These are phyloP conservation scores for Mycena amicta DNA, from an alignment of 768 basidiomycete genomes.

Conservation along the genomic window DNA sequence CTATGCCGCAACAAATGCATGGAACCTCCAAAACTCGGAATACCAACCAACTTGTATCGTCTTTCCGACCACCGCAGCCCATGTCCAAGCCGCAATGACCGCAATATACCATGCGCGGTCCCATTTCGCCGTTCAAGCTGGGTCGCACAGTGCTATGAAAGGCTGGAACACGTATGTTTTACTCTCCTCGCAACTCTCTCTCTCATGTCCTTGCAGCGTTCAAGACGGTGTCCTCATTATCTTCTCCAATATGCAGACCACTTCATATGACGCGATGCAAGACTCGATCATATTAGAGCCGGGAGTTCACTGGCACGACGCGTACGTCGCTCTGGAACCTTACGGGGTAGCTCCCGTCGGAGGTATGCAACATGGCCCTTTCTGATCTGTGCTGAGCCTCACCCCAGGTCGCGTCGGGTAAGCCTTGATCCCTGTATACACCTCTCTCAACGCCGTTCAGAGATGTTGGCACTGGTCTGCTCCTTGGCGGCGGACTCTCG, in stretches of 20 bases:
- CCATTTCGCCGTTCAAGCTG: constrained; percentile 27
- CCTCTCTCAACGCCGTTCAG: constrained; percentile 20
- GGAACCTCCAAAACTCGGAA: constrained; percentile 23
- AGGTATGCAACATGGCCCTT: too few relatives aligned
- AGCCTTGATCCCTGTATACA: neutral
- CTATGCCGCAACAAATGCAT: constrained; percentile 9
- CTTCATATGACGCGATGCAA: constrained; percentile 35
- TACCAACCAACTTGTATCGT: constrained; percentile 25
- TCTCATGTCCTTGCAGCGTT: constrained; percentile 27
- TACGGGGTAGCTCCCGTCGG: constrained; percentile 47
- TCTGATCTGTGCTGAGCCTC: too few relatives aligned
- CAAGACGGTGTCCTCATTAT: constrained; percentile 26
- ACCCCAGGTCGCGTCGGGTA: constrained; percentile 20
- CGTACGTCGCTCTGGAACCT: constrained; percentile 35
- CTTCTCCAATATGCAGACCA: constrained; percentile 24
- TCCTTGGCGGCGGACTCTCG: constrained; percentile 46
- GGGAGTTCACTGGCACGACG: constrained; percentile 47
- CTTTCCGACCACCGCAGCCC: constrained; percentile 12
- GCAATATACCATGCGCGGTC: constrained; percentile 21
- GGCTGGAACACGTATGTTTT: constrained; percentile 25
- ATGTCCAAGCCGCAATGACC: constrained; percentile 27
- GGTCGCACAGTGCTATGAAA: constrained; percentile 28
- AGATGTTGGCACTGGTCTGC: constrained; percentile 45
- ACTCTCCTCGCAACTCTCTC: neutral
- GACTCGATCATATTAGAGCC: constrained; percentile 45